Evolutionary conservation across 2,329 filamentous ascomycete genomes (phyloP).

Genomic region (Aspergillus sp.): DNA sequence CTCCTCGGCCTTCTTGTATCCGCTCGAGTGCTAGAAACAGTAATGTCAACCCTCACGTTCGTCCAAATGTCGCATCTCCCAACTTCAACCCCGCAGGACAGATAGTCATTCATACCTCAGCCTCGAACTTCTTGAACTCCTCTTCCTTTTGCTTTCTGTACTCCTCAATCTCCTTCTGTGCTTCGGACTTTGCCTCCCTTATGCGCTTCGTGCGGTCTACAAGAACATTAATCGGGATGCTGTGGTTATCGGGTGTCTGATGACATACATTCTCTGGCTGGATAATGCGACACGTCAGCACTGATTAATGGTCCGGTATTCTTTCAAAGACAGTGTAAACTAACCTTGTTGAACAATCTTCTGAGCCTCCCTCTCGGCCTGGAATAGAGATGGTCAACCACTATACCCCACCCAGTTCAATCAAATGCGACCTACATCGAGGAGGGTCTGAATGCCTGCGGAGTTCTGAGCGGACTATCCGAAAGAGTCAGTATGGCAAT

Average conservation of each 20-base stretch:
- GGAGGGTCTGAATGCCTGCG: conserved; percentile 94
- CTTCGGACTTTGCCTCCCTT: conserved; percentile 93
- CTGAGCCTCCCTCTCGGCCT: conserved; percentile 97
- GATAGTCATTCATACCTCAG: conserved; percentile 57
- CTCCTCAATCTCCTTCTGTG: conserved; percentile 95
- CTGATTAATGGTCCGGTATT: background rate
- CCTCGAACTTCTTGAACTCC: conserved; percentile 93
- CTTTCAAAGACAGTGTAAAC: conserved; percentile 23
- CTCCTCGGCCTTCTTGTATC: conserved; percentile 80
- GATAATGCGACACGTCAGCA: conserved; percentile 31
- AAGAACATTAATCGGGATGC: conserved; percentile 10
- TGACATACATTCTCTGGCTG: conserved; percentile 81
- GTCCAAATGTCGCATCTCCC: background rate
- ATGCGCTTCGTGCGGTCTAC: conserved; percentile 92
- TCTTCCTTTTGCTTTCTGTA: conserved; percentile 88
- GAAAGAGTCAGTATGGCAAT: conserved; percentile 12
- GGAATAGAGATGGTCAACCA: conserved; percentile 17
- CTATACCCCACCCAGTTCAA: background rate
- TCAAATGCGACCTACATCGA: conserved; percentile 71
- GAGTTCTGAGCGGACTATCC: conserved; percentile 95
- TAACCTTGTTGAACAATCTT: conserved; percentile 97
- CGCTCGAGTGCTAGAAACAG: conserved; percentile 72
- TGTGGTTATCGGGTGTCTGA: background rate
- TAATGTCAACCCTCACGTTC: background rate
- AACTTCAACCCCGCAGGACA: background rate